Evolutionary conservation across 352 stramenopile species (phyloP), one percentile per base, ranked within the genome.

Genomic region (Phytopythium boreale): DNA sequence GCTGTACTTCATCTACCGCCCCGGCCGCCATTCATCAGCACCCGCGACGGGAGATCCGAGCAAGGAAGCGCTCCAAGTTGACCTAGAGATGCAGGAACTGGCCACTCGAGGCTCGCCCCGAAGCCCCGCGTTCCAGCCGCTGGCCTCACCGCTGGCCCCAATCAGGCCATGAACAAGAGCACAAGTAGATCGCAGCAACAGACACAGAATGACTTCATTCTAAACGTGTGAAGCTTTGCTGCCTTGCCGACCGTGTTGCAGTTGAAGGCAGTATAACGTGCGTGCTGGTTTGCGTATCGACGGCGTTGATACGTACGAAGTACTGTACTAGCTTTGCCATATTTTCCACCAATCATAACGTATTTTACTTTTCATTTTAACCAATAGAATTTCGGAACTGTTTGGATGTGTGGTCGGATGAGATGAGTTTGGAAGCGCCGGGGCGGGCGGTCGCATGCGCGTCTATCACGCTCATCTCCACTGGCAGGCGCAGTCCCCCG

Each of bases 1-100:
- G 26, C 57, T 85, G 20, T 82, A 77, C 59, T 63, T 70, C 12
- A 11, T 80, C 0, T 82, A 72, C 61, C 64, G 52, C 7, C 68
- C 63, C 7, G 14, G 47, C n/a, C 22, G 47, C n/a, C 8, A 24
- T 12, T 7, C 22, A 34, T 11, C 31, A 3, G 31, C 31, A 8
- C 31, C 31, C 31, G 8, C 31, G 8, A 36, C 31, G 31, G 31
- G 31, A 36, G 31, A 8, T 8, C 31, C 26, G n/a, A 55, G n/a
- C 22, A 55, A 55, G 47, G 22, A 55, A 49, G 10, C 3, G 41
- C 20, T 36, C 31, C 31, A 36, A 36, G 41, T 49, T 7, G 47
- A 19, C 22, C n/a, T 55, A n/a, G 47, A 55, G 47, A 2, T 29
- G 47, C 47, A 34, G 26, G 47, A 47, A 22, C 31, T 49, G 41